Evolutionary conservation across 2,329 filamentous ascomycete species (phyloP), one percentile per base, ranked within the genome.

Genomic region (Lasiodiplodia gonubiensis): DNA sequence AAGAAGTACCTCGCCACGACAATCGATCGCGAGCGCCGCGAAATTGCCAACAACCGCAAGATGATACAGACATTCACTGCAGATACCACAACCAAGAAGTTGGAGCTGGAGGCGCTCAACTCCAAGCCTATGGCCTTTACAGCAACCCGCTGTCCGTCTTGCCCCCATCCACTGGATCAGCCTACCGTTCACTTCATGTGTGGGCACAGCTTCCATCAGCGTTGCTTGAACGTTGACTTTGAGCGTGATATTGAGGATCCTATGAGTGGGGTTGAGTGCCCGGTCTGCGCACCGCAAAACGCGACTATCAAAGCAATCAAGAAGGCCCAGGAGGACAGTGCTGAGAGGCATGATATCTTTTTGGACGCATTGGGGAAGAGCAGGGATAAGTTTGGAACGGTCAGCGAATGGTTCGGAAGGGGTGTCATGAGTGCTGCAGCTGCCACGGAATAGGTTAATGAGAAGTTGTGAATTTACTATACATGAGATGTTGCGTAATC

Each of bases 131-230:
- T 90, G 23, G 91, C 96, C 0, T 98, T 99, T 84, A 92, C 96
- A 77, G 90, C 93, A 0, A 94, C 93, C 39, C 88, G 95, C 63
- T 99, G 95, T 77, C 90, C 91, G 33, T 89, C 91, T 63, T 99
- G 95, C 77, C 89, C 88, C 18, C 86, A 89, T 46, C 85, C 88
- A 30, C 85, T 98, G 21, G 94, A 97, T 71, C 83, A 98, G 14
- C 95, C 95, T 0, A 92, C 90, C 0, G 94, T 99, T 57, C 95
- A 99, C 77, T 99, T 99, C 78, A 80, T 99, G 70, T 99, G 95
- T 83, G 97, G 97, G 78, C 95, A 99, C 78, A 94, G 90, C 69
- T 99, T 97, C 84, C 95, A 99, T 77, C 92, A 97, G 80, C 86
- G 92, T 54, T 99, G 94, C 78, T 82, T 99, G 51, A 92, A 92